Base-by-base conservation (phyloP, 2,329 filamentous ascomycete species). In the Colletotrichum graminicola region DNA sequence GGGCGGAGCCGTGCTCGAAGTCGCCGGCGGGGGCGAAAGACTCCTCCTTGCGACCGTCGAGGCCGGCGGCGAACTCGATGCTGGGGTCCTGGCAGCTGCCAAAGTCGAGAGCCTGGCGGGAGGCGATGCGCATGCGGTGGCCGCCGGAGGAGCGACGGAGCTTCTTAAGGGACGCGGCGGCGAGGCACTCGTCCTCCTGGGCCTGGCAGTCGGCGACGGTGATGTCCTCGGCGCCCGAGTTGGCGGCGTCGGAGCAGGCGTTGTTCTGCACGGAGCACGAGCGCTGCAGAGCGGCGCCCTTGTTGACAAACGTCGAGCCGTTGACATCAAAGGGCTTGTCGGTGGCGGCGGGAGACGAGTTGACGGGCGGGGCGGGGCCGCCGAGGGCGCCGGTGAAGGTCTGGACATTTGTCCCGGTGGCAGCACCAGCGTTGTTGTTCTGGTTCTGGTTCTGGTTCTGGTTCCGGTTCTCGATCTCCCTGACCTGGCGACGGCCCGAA, bases 201-300 rank as follows among this genome's bases (percentile, higher is more conserved):
- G 79, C 75, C 59, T 82, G 82, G 78, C 83, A 86, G 79, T 85
- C 83, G 55, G 75, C 72, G 18, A 80, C 79, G 68, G 77, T 78
- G 76, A 82, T 78, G 61, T 73, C 72, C 65, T 80, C 75, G 67
- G 79, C 72, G 41, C 85, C 85, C 18, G 80, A 77, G 82, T 87
- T 87, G 76, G 82, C 84, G 12, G 84, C 84, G 75, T 84, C 83
- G 71, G 84, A 81, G 78, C 85, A 87, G 16, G 82, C 81, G 77
- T 87, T 87, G 80, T 87, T 83, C 79, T 87, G 85, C 34, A 86
- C 80, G 64, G 84, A 82, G 77, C 85, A 87, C 18, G 84, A 85
- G 43, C 85, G 84, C 77, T 82, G 80, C 68, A 85, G 76, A 14
- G 85, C 85, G n/a, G 84, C 84, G 64, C 80, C 82, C 8, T 77